Evolutionary conservation across 2,329 filamentous ascomycete species (phyloP), one percentile per base, ranked within the genome.

Genomic region (Beauveria scarabaeidicola): DNA sequence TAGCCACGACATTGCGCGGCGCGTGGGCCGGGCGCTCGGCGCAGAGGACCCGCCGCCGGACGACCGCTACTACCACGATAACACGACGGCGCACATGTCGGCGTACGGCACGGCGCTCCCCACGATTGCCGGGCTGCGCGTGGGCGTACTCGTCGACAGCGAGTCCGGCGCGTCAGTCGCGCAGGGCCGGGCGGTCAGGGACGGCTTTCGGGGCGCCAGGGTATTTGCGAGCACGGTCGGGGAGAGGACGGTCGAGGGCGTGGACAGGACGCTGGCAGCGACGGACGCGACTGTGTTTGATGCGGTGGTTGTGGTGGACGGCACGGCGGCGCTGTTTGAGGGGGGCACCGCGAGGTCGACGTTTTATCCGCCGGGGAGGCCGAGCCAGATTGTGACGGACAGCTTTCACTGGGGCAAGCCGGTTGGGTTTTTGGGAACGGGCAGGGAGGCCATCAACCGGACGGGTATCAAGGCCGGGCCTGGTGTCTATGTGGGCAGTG

Each of bases 381-480:
- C 87, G 0, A 70, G 78, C 2, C 80, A 88, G 73, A 86, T 90
- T 54, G 69, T 89, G 19, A 68, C 77, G 17, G 81, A 86, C 66
- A 82, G 78, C 0, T 90, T 84, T 73, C 75, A 81, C 25, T 90
- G 84, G 76, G 87, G 86, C 4, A 91, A 91, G 77, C 84, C 88
- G 0, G 74, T 90, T 25, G 86, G 77, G 15, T 82, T 81, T 29
- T 64, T 89, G 1, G 86, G 84, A 13, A 72, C 71, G 0, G 72
- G 65, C 11, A 65, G 63, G 7, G 64, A 63, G 4, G 74, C 76
- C 4, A 70, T 82, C 6, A 63, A 68, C 1, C 70, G 69, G 13
- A 76, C 76, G 0, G 78, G 78, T 1, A 78, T 87, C 53, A 66
- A 71, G 3, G 53, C 65, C 2, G 73, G 71, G 4, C 67, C 73